Evolutionary conservation across 305 asterid species (phyloP).

Genomic region (Solanum hybrid): DNA sequence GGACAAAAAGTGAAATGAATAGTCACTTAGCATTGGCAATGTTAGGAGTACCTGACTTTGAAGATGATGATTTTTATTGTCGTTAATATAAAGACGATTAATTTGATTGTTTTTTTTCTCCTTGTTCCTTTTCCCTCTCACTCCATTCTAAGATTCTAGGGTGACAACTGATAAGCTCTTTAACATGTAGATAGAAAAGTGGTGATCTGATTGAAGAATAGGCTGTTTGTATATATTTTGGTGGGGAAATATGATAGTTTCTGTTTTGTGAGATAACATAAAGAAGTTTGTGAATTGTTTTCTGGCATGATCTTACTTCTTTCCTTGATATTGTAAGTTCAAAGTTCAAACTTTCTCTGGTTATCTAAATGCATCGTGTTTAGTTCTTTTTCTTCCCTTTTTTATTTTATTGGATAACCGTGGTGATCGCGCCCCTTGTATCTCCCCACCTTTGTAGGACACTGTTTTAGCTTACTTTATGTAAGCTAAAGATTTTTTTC

Average conservation of each 20-base stretch:
- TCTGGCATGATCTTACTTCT: neutral
- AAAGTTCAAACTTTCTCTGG: neutral
- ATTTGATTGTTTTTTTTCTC: neutral
- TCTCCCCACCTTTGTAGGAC: neutral
- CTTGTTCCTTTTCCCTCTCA: neutral
- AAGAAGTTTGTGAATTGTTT: neutral
- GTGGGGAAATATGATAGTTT: slow-evolving; percentile 2
- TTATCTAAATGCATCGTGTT: neutral
- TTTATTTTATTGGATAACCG: neutral
- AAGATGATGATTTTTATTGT: slow-evolving; percentile 44
- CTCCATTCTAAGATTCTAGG: slow-evolving; percentile 11
- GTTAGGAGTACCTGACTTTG: slow-evolving; percentile 64
- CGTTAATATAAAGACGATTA: slow-evolving; percentile 26
- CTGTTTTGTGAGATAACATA: neutral
- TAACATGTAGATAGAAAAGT: slow-evolving; percentile 30
- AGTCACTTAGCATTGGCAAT: slow-evolving; percentile 76
- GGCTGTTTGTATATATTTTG: slow-evolving; percentile 6
- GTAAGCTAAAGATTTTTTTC: neutral
- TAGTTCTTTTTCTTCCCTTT: neutral
- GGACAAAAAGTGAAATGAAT: slow-evolving; percentile 58
- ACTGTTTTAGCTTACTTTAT: neutral
- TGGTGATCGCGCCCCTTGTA: neutral
- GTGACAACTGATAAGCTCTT: slow-evolving; percentile 15
- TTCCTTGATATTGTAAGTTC: neutral
- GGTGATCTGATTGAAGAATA: slow-evolving; percentile 13